Evolutionary conservation across 2,329 filamentous ascomycete species (phyloP), one percentile per base, ranked within the genome.

Genomic region (Berkeleyomyces rouxiae): DNA sequence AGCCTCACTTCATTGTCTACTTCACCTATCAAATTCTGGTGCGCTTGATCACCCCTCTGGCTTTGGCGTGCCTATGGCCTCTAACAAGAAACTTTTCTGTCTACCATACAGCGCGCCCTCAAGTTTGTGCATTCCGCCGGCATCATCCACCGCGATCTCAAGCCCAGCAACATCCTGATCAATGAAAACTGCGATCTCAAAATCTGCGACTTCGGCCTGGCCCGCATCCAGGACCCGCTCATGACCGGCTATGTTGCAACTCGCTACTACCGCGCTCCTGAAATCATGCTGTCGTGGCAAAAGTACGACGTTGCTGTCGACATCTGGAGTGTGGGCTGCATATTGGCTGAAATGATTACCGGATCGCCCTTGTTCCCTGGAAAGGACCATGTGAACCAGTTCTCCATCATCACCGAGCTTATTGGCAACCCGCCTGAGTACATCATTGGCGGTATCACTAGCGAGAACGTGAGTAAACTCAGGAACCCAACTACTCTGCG

Each of bases 201-300:
- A 79, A 99, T 99, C 74, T 99, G 93, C 80, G 93, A 99, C 74
- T 99, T 99, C 70, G 93, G 93, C 68, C 81, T 99, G 65, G 93
- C 93, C 61, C 89, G 93, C 74, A 96, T 99, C 70, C 93, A 99
- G 74, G 93, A 99, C 72, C 93, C 93, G 43, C 93, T 99, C 76
- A 99, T 99, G 93, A 99, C 93, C 49, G 93, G 93, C 69, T 99
- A 99, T 72, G 93, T 99, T 65, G 97, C 93, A 58, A 99, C 93
- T 66, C 82, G 93, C 79, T 99, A 99, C 80, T 99, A 99, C 81
- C 86, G 93, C 71, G 93, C 93, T 7, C 93, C 93, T 16, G 93
- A 99, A 76, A 99, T 99, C 72, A 99, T 99, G 93, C 90, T 99
- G 72, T 97, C 93, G 67, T 99, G 93, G 93, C 93, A 99, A 79